Percentiles rank a stretch among this genome's conserved stretches.
Evolutionary conservation across 805 yeast species (phyloP).

Genomic region (Clavispora asparagi): DNA sequence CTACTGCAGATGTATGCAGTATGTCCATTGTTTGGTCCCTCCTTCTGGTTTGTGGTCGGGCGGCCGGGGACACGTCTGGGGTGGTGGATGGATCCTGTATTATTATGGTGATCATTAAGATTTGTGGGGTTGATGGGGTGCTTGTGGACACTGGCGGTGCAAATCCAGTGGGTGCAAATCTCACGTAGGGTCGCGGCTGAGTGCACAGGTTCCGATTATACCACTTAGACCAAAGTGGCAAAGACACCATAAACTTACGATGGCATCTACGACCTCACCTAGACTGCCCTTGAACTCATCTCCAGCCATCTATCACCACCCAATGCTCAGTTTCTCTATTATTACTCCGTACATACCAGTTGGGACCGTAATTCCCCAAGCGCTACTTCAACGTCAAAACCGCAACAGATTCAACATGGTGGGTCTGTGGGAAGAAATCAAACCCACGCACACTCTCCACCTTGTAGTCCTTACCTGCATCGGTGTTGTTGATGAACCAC

Average conservation of each 20-base stretch:
- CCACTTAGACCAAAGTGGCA: too few species aligned
- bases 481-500: slow-evolving; percentile 66
- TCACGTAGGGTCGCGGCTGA: not conserved
- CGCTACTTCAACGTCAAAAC: slow-evolving; percentile 38
- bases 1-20: not conserved
- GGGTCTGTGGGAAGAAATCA: slow-evolving; percentile 95
- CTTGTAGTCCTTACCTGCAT: slow-evolving; percentile 55
- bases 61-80: not conserved
- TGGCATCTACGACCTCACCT: too few species aligned
- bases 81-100: too few species aligned
- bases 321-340: not conserved
- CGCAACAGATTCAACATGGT: slow-evolving; percentile 86
- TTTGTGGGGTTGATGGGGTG: too few species aligned
- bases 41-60: not conserved
- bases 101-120: too few species aligned
- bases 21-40: not conserved
- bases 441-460: slow-evolving; percentile 88
- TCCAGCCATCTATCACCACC: too few species aligned
- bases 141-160: not conserved
- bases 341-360: not conserved
- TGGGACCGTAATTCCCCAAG: too few species aligned
- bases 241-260: too few species aligned
- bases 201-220: too few species aligned
- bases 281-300: too few species aligned
- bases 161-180: not conserved